Percentiles rank a stretch among this genome's conserved stretches.
Conservation (phyloP, 495 filamentous ascomycete genomes). For the Geoglossum glabrum region DNA sequence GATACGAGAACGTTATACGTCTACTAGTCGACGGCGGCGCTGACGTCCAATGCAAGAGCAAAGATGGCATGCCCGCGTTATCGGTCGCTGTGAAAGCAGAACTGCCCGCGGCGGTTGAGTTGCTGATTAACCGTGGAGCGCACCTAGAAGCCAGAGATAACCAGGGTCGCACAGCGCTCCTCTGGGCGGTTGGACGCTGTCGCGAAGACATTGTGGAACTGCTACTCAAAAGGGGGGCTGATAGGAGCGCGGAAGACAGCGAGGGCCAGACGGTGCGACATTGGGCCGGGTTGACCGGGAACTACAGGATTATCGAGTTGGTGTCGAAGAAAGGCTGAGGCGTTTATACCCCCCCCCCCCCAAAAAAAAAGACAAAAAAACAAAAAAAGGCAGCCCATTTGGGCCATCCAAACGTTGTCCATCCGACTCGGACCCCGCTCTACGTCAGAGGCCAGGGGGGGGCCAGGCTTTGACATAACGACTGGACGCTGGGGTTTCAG, state of each 20-base stretch:
- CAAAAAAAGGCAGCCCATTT: too few relatives aligned
- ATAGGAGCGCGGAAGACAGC: neutral
- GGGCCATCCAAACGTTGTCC: too few relatives aligned
- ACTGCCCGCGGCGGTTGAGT: neutral
- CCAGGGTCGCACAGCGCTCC: neutral
- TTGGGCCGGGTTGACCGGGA: neutral
- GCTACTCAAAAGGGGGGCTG: neutral
- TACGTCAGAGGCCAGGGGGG: too few relatives aligned
- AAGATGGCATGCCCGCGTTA: neutral
- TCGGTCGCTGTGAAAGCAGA: neutral
- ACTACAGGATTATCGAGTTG: neutral
- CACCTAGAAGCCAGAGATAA: neutral
- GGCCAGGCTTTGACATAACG: too few relatives aligned
- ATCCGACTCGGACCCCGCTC: too few relatives aligned
- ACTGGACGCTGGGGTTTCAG: too few relatives aligned
- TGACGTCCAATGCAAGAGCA: neutral
- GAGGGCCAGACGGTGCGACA: neutral
- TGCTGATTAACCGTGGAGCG: neutral
- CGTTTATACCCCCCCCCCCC: too few relatives aligned
- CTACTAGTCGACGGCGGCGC: neutral
- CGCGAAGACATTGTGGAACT: neutral
- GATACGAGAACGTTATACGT: neutral
- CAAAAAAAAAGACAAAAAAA: too few relatives aligned
- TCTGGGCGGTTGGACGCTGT: neutral
- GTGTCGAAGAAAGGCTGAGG: neutral